Base-by-base conservation (phyloP, 1,284 basidiomycete species). In the Sanghuangporus weigelae region DNA sequence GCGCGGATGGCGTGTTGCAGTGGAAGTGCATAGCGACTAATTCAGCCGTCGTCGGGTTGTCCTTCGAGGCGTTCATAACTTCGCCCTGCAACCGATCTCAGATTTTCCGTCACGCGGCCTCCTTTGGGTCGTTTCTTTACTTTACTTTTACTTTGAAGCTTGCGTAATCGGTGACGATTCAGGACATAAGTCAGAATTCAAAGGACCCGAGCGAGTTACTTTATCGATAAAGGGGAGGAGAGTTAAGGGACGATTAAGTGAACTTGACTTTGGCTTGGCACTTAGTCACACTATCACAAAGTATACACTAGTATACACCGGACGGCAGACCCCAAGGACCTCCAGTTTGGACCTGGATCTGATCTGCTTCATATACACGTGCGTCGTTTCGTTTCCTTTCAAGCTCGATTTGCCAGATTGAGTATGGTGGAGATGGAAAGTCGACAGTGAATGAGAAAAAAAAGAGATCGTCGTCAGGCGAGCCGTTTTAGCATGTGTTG, bases 261-360 rank as follows among this genome's bases (percentile, higher is more conserved):
- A 19, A 46, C 44, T 46, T 46, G 44, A 46, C 44, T 14, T 46
- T n/a, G 44, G 8, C 44, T 46, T 46, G 44, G 44, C 44, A 19
- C 16, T n/a, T 5, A 46, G 44, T 46, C 44, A 46, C 44, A 42
- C 44, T 46, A 46, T 19, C 16, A 19, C 16, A 8, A n/a, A 49
- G 19, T 10, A 49, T 26, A 31, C 21, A 51, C 23, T 23, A 8
- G 23, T 4, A 2, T 51, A 23, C 6, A n/a, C 42, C 42, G 19
- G 49, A 46, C 49, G 19, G 23, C 21, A 51, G 26, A 51, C 49
- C 49, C 49, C 49, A 51, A 51, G 49, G 49, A 51, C 49, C 44
- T 51, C 49, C 49, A 51, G 26, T n/a, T 66, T 59, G 63, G 12
- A 57, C 65, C 67, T 44, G 68, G 66, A 71, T 70, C 44, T 46